These are phyloP conservation scores for Aspergillus unguis DNA, from an alignment of 2,329 filamentous ascomycete genomes.

Conservation along the genomic window DNA sequence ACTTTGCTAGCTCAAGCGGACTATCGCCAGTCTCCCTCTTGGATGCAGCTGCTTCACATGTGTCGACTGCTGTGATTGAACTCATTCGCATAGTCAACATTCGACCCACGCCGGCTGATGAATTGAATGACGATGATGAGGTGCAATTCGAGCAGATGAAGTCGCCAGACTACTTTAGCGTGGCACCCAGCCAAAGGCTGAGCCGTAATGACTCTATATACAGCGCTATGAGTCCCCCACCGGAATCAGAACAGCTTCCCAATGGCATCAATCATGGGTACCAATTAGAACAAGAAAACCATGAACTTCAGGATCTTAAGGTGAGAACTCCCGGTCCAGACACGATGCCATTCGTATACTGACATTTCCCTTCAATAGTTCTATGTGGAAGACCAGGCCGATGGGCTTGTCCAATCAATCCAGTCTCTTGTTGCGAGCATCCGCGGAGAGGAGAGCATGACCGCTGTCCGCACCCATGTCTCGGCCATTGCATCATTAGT, in stretches of 20 bases:
- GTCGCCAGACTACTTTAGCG: constrained; percentile 63
- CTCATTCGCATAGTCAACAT: constrained; percentile 82
- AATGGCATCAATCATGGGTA: constrained; percentile 41
- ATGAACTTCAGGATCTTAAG: constrained; percentile 60
- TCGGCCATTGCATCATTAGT: constrained; percentile 68
- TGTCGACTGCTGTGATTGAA: constrained; percentile 81
- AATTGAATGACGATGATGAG: constrained; percentile 75
- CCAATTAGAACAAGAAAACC: constrained; percentile 42
- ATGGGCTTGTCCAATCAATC: constrained; percentile 72
- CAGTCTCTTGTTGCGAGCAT: constrained; percentile 75
- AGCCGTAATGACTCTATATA: constrained; percentile 72
- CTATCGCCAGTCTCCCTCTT: constrained; percentile 89
- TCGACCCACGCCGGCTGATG: constrained; percentile 67
- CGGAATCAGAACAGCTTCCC: constrained; percentile 28
- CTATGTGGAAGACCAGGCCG: constrained; percentile 80
- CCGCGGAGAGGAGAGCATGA: constrained; percentile 61
- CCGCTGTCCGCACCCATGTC: constrained; percentile 67
- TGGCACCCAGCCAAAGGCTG: constrained; percentile 51
- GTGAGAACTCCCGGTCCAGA: constrained; percentile 35
- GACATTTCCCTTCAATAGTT: constrained; percentile 46
- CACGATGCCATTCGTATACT: neutral
- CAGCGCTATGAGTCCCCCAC: constrained; percentile 68
- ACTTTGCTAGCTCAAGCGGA: constrained; percentile 77
- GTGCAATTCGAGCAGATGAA: constrained; percentile 61
- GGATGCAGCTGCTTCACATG: constrained; percentile 87